Evolutionary conservation across 140 eudicot genomes (phyloP), one percentile per base, ranked within the genome.

Genomic region (Flaveria floridana): DNA sequence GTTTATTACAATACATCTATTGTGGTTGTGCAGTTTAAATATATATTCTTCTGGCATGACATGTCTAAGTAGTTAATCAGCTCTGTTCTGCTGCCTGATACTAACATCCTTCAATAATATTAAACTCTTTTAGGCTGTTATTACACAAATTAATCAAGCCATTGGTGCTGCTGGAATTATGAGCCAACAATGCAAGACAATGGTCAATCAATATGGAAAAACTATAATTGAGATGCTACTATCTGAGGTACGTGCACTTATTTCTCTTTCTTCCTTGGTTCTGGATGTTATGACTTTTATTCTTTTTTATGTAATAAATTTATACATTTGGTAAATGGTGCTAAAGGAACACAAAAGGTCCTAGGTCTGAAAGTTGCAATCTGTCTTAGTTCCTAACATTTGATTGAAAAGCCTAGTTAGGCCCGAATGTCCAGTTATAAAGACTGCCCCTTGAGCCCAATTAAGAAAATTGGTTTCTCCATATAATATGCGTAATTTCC

Each of bases 111-210:
- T 30, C 30, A 51, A 20, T 42, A 2, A 57, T 28, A 28, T 59
- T 52, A 14, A 76, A 71, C 59, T 74, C 48, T 81, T 70, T 63
- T 82, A 92, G 97, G 67, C 88, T 41, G 68, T 89, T n/a, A 66
- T 92, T 61, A 80, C 96, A 41, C 85, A 85, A 82, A 87, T 92
- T 57, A 92, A 92, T 83, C 86, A 86, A 70, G 97, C 90, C 34
- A 92, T 92, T 87, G 97, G 97, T 34, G 97, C 97, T 75, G 61
- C 88, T n/a, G 97, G 97, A 18, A 82, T 92, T 44, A 79, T 89
- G 70, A 92, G 97, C 84, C 84, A 84, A 74, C 87, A 92, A 84
- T 92, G 97, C 89, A 92, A 89, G 84, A 65, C 95, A 21, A 80
- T 92, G 48, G 95, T 92, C 59, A 72, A 85, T 20, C 78, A 82